Conservation (phyloP, 441 rosid genomes). For the Syzygium malaccense region DNA sequence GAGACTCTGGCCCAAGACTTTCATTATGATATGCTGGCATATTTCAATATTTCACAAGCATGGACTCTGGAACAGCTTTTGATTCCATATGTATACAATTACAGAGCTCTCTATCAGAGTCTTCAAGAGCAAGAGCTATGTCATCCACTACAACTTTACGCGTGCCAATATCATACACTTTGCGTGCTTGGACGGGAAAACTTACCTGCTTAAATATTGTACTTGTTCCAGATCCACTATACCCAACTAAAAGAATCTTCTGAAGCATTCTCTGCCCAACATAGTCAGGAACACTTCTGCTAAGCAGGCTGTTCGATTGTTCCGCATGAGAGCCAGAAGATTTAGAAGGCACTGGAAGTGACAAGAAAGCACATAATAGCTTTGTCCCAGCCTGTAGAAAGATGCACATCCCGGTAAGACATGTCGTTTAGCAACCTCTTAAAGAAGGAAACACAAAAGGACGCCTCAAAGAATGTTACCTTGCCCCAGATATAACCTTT, state of each 20-base stretch:
- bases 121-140: background rate
- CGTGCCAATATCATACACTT: background rate
- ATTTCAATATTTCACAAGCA: background rate
- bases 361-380: slow-evolving; percentile 54
- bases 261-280: slow-evolving; percentile 59
- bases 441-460: background rate
- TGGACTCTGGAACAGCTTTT: background rate
- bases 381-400: slow-evolving; percentile 61
- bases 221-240: slow-evolving; percentile 74
- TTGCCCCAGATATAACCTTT: slow-evolving; percentile 99
- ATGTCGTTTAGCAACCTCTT: background rate
- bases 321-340: background rate
- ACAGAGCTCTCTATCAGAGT: background rate
- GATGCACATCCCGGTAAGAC: slow-evolving; percentile 16
- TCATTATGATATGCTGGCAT: background rate
- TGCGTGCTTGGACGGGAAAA: background rate
- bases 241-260: slow-evolving; percentile 66
- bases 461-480: slow-evolving; percentile 27
- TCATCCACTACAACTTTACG: background rate
- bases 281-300: slow-evolving; percentile 53
- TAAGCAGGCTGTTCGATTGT: slow-evolving; percentile 28
- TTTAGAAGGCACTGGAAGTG: slow-evolving; percentile 53
- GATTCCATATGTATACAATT: background rate
- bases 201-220: slow-evolving; percentile 79
- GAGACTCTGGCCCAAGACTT: background rate